A percentile compares a stretch with the other conserved stretches of the same genome.
Evolutionary conservation across 805 yeast genomes (phyloP).

Genomic region (Starmerella geochares): DNA sequence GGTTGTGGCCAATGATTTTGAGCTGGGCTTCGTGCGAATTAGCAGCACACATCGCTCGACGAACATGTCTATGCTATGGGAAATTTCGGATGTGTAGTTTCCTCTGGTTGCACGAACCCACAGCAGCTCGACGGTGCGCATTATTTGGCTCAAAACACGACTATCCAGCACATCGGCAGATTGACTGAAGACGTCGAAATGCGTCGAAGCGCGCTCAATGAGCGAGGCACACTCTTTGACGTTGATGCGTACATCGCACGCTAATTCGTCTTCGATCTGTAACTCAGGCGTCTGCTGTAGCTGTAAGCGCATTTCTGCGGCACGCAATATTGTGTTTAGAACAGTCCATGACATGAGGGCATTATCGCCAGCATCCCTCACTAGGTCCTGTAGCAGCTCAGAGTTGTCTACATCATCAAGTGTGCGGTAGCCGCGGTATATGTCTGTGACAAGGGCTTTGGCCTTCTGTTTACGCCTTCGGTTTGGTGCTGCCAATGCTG

Average conservation of each 20-base stretch:
- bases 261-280: neutral
- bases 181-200: constrained; percentile 6
- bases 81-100: neutral
- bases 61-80: neutral
- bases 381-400: neutral
- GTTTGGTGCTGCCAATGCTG: neutral
- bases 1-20: neutral
- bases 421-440: constrained; percentile 4
- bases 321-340: neutral
- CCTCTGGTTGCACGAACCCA: neutral
- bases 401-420: neutral
- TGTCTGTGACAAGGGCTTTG: neutral
- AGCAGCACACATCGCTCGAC: neutral
- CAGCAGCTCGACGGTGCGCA: constrained; percentile 1
- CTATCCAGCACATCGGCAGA: constrained; percentile 3
- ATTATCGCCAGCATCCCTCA: constrained; percentile 1
- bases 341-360: constrained; percentile 4
- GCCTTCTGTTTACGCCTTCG: constrained; percentile 1
- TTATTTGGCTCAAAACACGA: constrained; percentile 4
- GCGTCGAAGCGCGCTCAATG: neutral
- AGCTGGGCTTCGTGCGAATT: neutral
- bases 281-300: neutral
- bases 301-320: constrained; percentile 1
- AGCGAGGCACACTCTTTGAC: neutral
- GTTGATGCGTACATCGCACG: neutral